Conservation (phyloP, 1,139 yeast genomes). For the Suhomyces bokatorum region DNA sequence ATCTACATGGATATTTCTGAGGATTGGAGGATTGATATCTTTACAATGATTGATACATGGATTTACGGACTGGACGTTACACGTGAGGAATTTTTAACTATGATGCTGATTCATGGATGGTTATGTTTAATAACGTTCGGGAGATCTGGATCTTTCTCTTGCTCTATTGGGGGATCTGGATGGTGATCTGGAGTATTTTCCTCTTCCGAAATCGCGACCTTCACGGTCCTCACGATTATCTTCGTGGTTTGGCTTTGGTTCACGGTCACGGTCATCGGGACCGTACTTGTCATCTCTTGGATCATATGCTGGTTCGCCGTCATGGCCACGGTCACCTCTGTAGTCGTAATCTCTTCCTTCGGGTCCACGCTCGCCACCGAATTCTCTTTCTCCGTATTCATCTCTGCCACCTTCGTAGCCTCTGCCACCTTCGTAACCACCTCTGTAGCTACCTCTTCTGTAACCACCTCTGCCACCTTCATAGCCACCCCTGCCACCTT, state of each 20-base stretch:
- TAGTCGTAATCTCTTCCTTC: conserved; percentile 23
- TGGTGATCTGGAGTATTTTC: conserved; percentile 41
- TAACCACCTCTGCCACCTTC: conserved; percentile 13
- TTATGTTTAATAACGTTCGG: conserved; percentile 33
- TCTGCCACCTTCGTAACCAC: conserved; percentile 8
- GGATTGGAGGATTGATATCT: conserved; percentile 1
- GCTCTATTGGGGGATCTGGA: conserved; percentile 43
- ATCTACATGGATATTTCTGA: background rate
- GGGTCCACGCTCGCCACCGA: conserved; percentile 16
- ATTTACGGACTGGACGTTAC: conserved; percentile 1
- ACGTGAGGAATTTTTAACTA: conserved; percentile 2
- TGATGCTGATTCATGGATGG: conserved; percentile 24
- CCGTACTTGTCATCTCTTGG: conserved; percentile 19
- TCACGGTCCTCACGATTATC: conserved; percentile 13
- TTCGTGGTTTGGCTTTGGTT: conserved; percentile 14
- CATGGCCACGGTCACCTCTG: conserved; percentile 15
- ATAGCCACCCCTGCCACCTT: conserved; percentile 10
- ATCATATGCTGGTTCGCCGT: conserved; percentile 23
- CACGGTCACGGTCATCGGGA: conserved; percentile 16
- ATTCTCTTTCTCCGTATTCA: conserved; percentile 18
- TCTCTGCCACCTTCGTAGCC: conserved; percentile 7
- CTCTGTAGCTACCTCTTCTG: conserved; percentile 4
- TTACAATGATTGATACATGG: conserved; percentile 2
- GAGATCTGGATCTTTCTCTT: conserved; percentile 40
- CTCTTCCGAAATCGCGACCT: conserved; percentile 23